A percentile compares a stretch with the other conserved stretches of the same genome.
These are phyloP conservation scores for Aphanomyces stellatus DNA, from an alignment of 352 stramenopile genomes.

Conservation along the genomic window DNA sequence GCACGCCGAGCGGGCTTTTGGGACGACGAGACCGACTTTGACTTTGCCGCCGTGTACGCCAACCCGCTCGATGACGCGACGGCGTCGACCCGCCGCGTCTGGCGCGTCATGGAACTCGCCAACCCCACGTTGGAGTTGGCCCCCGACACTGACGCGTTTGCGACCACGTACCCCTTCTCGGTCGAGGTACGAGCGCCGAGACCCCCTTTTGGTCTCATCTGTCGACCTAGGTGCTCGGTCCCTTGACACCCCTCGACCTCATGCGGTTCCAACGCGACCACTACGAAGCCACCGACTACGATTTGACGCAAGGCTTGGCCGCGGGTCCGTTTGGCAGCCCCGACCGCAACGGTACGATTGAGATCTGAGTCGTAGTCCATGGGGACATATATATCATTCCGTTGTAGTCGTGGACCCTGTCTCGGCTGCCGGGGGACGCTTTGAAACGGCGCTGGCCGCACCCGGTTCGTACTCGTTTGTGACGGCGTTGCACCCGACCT, in stretches of 20 bases:
- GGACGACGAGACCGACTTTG: slow-evolving; percentile 51
- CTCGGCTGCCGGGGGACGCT: not conserved
- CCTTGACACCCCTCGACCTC: slow-evolving; percentile 73
- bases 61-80: slow-evolving; percentile 36
- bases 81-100: slow-evolving; percentile 76
- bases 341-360: slow-evolving; percentile 86
- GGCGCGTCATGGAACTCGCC: slow-evolving; percentile 81
- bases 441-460: not conserved
- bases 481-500: slow-evolving; percentile 44
- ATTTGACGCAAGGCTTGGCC: slow-evolving; percentile 70
- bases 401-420: too few species aligned
- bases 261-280: slow-evolving; percentile 90
- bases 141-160: slow-evolving; percentile 60
- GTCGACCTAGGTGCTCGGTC: not conserved
- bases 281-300: slow-evolving; percentile 88
- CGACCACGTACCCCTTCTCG: slow-evolving; percentile 82
- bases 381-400: too few species aligned
- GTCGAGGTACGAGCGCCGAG: slow-evolving; percentile 28
- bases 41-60: slow-evolving; percentile 85
- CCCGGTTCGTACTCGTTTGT: slow-evolving; percentile 86
- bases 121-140: slow-evolving; percentile 59
- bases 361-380: too few species aligned
- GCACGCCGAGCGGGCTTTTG: slow-evolving; percentile 78
- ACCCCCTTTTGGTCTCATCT: not conserved
- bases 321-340: slow-evolving; percentile 86